Evolutionary conservation across 768 basidiomycete species (phyloP).

Genomic region (Amanita rimosa): DNA sequence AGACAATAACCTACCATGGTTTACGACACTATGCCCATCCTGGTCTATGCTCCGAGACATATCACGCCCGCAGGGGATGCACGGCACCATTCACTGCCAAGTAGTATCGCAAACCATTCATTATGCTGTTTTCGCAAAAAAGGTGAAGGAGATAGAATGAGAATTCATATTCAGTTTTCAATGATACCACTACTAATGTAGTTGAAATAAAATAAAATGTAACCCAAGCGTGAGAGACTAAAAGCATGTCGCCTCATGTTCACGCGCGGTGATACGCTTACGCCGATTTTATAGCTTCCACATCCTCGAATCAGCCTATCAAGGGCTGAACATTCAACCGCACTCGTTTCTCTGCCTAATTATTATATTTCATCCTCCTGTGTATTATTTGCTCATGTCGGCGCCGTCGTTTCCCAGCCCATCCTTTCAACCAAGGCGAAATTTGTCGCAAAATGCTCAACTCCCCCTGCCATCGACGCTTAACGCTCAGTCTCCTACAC

Average conservation of each 20-base stretch:
- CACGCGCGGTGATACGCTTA: background rate
- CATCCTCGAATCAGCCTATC: background rate
- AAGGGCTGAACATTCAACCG: background rate
- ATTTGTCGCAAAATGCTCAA: constrained; percentile 16
- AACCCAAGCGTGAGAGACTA: background rate
- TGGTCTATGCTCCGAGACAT: background rate
- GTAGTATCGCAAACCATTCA: background rate
- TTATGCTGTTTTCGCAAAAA: constrained; percentile 1
- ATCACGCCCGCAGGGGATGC: background rate
- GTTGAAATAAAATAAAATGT: too few relatives aligned
- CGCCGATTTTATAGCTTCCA: background rate
- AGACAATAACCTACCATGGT: background rate
- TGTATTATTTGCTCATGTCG: constrained; percentile 10
- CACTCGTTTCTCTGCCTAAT: background rate
- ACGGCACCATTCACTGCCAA: background rate
- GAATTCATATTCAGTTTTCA: background rate
- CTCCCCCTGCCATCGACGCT: constrained; percentile 25
- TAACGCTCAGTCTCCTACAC: constrained; percentile 12
- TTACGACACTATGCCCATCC: background rate
- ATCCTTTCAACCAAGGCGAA: constrained; percentile 14
- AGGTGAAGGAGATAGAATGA: background rate
- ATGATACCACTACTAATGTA: background rate
- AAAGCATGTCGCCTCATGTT: background rate
- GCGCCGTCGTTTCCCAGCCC: constrained; percentile 14
- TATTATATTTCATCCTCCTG: background rate